A percentile compares a stretch with the other conserved stretches of the same genome.
Conservation (phyloP, 306 rosid genomes). For the Rubus parviflorus region DNA sequence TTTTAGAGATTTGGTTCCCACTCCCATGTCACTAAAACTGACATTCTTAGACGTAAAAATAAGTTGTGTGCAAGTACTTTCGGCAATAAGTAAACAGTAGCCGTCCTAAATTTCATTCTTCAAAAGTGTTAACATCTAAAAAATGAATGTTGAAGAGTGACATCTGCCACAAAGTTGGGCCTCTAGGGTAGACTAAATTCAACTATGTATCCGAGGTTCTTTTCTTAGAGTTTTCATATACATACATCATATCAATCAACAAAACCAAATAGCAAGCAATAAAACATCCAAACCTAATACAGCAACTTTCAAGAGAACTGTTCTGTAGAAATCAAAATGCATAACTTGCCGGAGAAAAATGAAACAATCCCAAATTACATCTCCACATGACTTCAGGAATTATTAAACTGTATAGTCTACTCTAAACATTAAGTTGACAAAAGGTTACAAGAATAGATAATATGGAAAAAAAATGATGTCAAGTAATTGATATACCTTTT, state of each 20-base stretch:
- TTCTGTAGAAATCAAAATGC: not conserved
- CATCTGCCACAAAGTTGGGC: not conserved
- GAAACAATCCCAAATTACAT: not conserved
- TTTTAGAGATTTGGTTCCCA: not conserved
- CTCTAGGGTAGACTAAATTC: not conserved
- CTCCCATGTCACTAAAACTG: not conserved
- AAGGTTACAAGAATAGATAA: not conserved
- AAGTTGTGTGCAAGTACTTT: not conserved
- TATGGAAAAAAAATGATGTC: slow-evolving; percentile 8
- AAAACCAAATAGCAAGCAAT: not conserved
- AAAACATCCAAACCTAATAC: not conserved
- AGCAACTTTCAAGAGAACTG: not conserved
- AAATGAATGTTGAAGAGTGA: not conserved
- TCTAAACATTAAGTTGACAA: not conserved
- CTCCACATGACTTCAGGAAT: not conserved
- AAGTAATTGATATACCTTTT: slow-evolving; percentile 68
- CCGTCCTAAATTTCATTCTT: not conserved
- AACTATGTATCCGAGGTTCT: not conserved
- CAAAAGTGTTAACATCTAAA: not conserved
- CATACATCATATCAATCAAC: not conserved
- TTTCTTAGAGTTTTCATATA: not conserved
- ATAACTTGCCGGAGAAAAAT: not conserved
- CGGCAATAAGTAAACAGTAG: not conserved
- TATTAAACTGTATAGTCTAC: not conserved
- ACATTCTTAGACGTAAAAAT: not conserved